phyloP scores from a whole-genome alignment of 2,329 filamentous ascomycete species.

The Trichoderma pleuroti region DNA sequence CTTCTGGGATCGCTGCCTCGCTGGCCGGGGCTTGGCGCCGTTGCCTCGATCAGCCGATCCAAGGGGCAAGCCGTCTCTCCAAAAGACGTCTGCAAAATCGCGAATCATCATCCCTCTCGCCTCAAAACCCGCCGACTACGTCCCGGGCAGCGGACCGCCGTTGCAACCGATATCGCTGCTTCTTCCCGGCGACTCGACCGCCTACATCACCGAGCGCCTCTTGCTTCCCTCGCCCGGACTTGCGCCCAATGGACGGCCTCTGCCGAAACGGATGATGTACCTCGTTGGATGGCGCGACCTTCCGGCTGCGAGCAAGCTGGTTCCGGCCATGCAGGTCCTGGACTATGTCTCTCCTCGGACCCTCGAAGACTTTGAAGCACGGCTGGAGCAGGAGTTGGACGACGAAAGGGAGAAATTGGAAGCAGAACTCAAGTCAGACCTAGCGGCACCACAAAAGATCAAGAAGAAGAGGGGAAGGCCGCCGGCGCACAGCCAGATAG shows the following conservation, averaged over 20 bases:
- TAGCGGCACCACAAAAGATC: constrained; percentile 20
- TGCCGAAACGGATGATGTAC: constrained; percentile 49
- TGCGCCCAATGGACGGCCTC: constrained; percentile 34
- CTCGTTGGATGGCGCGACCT: constrained; percentile 53
- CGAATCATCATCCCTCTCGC: constrained; percentile 12
- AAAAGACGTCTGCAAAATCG: not conserved
- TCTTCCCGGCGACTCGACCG: constrained; percentile 48
- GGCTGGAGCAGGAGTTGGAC: constrained; percentile 42
- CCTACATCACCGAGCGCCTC: constrained; percentile 55
- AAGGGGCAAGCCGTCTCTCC: not conserved
- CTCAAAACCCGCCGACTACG: constrained; percentile 34
- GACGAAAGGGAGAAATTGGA: constrained; percentile 33
- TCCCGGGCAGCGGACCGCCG: constrained; percentile 46
- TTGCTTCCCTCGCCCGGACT: constrained; percentile 40
- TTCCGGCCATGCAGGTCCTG: constrained; percentile 47
- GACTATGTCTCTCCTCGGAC: constrained; percentile 57
- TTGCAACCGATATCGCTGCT: constrained; percentile 46
- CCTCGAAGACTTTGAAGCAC: constrained; percentile 56
- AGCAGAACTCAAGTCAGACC: constrained; percentile 23
- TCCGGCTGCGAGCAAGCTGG: constrained; percentile 45
- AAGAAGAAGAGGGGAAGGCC: constrained; percentile 30
- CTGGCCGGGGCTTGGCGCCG: not conserved
- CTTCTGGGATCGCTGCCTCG: constrained; percentile 5
- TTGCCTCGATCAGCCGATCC: not conserved
- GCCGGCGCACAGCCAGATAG: constrained; percentile 32